phyloP scores from a whole-genome alignment of 495 filamentous ascomycete species.

The Geoglossum glabrum region DNA sequence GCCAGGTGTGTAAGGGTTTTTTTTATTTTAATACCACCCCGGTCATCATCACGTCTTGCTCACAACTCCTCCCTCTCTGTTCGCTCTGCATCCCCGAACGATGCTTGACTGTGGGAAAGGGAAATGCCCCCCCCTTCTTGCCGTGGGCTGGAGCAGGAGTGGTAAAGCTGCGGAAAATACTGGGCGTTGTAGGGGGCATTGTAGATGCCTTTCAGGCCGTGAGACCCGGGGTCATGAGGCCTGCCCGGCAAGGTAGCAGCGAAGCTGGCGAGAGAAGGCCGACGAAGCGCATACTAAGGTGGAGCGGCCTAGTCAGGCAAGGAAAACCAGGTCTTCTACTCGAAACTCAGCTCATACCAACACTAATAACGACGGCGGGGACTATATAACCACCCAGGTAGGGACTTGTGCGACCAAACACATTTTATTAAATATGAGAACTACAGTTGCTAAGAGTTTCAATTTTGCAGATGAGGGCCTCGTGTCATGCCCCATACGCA shows the following conservation, averaged over 20 bases:
- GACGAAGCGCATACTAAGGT: slow-evolving; percentile 29
- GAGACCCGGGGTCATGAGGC: slow-evolving; percentile 36
- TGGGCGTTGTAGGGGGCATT: slow-evolving; percentile 62
- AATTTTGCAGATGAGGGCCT: slow-evolving; percentile 45
- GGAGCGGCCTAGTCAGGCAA: slow-evolving; percentile 16
- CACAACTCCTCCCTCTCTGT: slow-evolving; percentile 94
- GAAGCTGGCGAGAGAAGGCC: slow-evolving; percentile 12
- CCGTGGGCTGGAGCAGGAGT: slow-evolving; percentile 56
- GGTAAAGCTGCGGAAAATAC: slow-evolving; percentile 63
- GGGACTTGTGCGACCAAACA: not conserved
- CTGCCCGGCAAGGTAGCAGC: slow-evolving; percentile 30
- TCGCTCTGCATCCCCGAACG: slow-evolving; percentile 85
- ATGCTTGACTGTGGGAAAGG: slow-evolving; percentile 57
- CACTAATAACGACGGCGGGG: slow-evolving; percentile 16
- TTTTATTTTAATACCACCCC: slow-evolving; percentile 80
- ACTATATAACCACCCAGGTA: not conserved
- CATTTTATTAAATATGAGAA: not conserved
- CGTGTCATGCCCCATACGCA: slow-evolving; percentile 66
- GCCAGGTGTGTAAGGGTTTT: slow-evolving; percentile 96
- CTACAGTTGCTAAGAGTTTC: not conserved
- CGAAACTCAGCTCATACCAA: slow-evolving; percentile 19
- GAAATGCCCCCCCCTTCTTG: slow-evolving; percentile 78
- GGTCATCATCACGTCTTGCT: slow-evolving; percentile 85
- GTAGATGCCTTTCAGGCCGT: slow-evolving; percentile 54
- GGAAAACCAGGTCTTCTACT: slow-evolving; percentile 23